Percentiles rank a stretch among this genome's conserved stretches.
Evolutionary conservation across 139 green algal species (phyloP).

Genomic region (Bryopsis sp.): DNA sequence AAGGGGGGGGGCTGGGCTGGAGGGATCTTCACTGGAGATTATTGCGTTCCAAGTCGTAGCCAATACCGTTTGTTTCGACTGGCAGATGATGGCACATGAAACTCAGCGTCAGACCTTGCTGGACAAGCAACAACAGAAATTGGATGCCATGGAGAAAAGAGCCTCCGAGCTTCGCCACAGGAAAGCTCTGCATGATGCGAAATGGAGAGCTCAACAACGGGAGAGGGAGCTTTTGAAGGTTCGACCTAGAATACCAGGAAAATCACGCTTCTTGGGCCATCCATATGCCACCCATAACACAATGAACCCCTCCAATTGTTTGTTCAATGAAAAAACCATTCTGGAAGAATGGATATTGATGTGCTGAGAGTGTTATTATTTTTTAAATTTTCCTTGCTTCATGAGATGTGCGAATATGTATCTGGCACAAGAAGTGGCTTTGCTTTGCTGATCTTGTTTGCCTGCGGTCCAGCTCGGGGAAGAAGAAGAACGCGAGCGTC

Average conservation of each 20-base stretch:
- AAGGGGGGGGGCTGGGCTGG: too few species aligned
- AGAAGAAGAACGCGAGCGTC: conserved; percentile 36
- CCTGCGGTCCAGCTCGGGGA: conserved; percentile 12
- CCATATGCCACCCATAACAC: too few species aligned
- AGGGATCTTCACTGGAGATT: too few species aligned
- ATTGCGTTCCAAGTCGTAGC: neutral
- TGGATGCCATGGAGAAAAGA: conserved; percentile 41
- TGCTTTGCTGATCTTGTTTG: neutral
- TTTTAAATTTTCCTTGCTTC: too few species aligned
- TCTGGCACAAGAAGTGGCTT: too few species aligned
- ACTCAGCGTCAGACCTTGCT: conserved; percentile 54
- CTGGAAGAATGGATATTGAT: neutral
- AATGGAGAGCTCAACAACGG: conserved; percentile 56
- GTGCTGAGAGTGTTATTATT: too few species aligned
- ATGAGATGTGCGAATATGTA: too few species aligned
- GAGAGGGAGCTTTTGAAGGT: conserved; percentile 57
- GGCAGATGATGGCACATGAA: conserved; percentile 63
- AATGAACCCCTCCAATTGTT: neutral
- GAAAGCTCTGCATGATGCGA: conserved; percentile 43
- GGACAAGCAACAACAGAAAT: conserved; percentile 50
- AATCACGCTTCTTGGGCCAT: conserved; percentile 25
- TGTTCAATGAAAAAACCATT: conserved; percentile 1
- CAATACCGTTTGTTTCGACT: neutral
- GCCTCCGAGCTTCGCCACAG: conserved; percentile 43
- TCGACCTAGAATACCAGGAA: conserved; percentile 3